These are phyloP conservation scores for Corrigiola litoralis DNA, from an alignment of 179 eudicot genomes.

Conservation along the genomic window DNA sequence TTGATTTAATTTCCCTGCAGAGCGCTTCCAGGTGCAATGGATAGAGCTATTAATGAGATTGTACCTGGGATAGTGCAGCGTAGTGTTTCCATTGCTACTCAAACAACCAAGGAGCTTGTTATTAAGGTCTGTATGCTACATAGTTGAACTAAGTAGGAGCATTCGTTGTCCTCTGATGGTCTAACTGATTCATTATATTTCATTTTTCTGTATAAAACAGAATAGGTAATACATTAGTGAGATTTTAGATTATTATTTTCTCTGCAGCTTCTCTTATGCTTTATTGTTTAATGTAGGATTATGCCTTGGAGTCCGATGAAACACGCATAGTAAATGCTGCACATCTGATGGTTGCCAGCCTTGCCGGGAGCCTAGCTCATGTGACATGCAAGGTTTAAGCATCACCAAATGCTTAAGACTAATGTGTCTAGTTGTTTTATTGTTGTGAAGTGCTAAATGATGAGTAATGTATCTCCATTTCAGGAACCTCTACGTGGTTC, in stretches of 20 bases:
- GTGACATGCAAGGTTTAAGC: constrained; percentile 98
- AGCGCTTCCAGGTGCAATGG: constrained; percentile 79
- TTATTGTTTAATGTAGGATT: constrained; percentile 48
- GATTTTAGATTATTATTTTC: too few relatives aligned
- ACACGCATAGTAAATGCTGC: constrained; percentile 80
- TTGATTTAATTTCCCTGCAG: constrained; percentile 33
- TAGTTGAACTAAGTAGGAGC: too few relatives aligned
- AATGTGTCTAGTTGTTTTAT: constrained; percentile 7
- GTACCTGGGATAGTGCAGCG: constrained; percentile 77
- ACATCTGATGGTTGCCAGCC: constrained; percentile 90
- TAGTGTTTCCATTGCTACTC: constrained; percentile 85
- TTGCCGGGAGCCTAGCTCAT: constrained; percentile 97
- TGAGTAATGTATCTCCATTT: not conserved
- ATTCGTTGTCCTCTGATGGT: too few relatives aligned
- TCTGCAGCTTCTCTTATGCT: constrained; percentile 5
- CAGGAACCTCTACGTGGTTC: constrained; percentile 91
- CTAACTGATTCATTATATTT: too few relatives aligned
- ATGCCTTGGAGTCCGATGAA: constrained; percentile 91
- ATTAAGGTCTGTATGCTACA: constrained; percentile 48
- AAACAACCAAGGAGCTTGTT: constrained; percentile 93
- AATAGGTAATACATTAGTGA: too few relatives aligned
- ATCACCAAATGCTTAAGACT: too few relatives aligned
- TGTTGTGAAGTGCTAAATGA: constrained; percentile 5
- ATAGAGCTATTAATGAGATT: constrained; percentile 76
- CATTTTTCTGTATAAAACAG: too few relatives aligned